A percentile compares a stretch with the other conserved stretches of the same genome.
These are phyloP conservation scores for Teunomyces kruisii DNA, from an alignment of 805 yeast genomes.

Conservation along the genomic window DNA sequence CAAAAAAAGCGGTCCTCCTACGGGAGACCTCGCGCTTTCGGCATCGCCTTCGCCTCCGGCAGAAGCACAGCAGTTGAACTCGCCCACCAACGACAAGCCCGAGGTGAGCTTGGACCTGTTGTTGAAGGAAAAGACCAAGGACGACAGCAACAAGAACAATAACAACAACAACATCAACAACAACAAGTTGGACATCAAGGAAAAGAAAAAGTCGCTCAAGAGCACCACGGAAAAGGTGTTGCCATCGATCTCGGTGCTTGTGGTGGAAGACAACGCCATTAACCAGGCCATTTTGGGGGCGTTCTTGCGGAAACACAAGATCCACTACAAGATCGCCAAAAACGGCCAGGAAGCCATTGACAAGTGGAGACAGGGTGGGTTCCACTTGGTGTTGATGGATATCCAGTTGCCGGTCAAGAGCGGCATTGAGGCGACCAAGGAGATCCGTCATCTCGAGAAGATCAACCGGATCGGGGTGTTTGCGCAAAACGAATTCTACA, in stretches of 20 bases:
- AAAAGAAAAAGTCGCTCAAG: slow-evolving; percentile 15
- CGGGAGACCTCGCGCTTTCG: neutral
- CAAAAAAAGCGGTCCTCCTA: neutral
- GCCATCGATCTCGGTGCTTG: slow-evolving; percentile 85
- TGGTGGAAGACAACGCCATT: slow-evolving; percentile 95
- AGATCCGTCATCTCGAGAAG: slow-evolving; percentile 81
- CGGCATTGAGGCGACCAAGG: slow-evolving; percentile 93
- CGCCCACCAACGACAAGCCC: slow-evolving; percentile 8
- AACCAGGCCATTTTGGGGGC: slow-evolving; percentile 91
- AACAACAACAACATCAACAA: no score
- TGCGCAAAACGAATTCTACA: slow-evolving; percentile 40
- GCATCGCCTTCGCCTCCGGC: slow-evolving; percentile 12
- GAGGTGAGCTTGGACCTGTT: neutral
- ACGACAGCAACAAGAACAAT: no score
- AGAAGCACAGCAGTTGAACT: slow-evolving; percentile 7
- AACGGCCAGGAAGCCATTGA: slow-evolving; percentile 95
- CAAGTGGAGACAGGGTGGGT: slow-evolving; percentile 92
- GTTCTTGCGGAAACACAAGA: slow-evolving; percentile 80
- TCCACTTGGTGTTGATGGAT: slow-evolving; percentile 94
- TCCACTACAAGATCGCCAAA: slow-evolving; percentile 81
- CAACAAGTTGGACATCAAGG: neutral
- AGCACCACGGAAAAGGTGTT: slow-evolving; percentile 61
- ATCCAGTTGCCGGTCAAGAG: slow-evolving; percentile 94
- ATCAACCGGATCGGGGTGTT: slow-evolving; percentile 74
- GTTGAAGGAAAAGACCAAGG: neutral